Evolutionary conservation across 495 filamentous ascomycete species (phyloP), one percentile per base, ranked within the genome.

Genomic region (Lophiotrema nucula): DNA sequence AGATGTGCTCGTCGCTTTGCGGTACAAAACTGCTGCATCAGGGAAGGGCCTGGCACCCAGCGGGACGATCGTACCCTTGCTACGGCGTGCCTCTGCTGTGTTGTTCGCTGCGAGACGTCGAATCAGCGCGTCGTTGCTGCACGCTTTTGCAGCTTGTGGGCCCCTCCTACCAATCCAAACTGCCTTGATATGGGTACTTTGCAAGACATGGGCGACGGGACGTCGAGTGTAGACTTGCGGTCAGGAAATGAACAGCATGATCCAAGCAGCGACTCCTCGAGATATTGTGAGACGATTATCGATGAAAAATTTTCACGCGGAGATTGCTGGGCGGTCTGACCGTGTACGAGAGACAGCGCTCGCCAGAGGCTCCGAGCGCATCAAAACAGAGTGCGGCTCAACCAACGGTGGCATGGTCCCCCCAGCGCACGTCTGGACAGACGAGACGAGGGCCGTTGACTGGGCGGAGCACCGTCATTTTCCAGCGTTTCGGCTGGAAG

Each of bases 251-350:
- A 46, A 53, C 53, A 53, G 58, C 63, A 58, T 50, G 56, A 58
- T 52, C 47, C 56, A 60, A 45, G 54, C 41, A 45, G 47, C 23
- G 21, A 25, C 24, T 47, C 35, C 26, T 43, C 35, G 41, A 47
- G 16, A 56, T 6, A 59, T 62, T 58, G 53, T 66, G 63, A 66
- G 63, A 66, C 63, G 15, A 59, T 56, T 21, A 24, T 45, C 37
- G 50, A 58, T 19, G 33, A 56, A 66, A 65, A 62, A 54, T 66
- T 66, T 59, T 62, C 63, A 55, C 58, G 52, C 58, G 58, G 63
- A 66, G 37, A 66, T 66, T 62, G 53, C 53, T 58, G 39, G 50
- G 45, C 24, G n/a, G 38, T 43, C 44, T 26, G 45, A 16, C 35
- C 35, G 50, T 28, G 18, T 56, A 37, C 60, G 53, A 37, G 44